Evolutionary conservation across 2,329 filamentous ascomycete genomes (phyloP).

Genomic region (Fusarium armeniacum): DNA sequence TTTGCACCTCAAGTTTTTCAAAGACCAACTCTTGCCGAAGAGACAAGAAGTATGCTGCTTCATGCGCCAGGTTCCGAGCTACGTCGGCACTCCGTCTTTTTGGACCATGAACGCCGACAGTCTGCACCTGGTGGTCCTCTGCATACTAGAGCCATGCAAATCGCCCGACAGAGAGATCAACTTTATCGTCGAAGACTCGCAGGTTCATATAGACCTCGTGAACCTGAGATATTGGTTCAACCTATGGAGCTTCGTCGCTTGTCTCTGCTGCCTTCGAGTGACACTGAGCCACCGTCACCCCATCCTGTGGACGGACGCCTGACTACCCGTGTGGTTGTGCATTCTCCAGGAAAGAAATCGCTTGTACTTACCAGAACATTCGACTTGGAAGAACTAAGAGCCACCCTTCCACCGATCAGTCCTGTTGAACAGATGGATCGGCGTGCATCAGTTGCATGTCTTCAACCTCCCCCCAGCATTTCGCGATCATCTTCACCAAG

Average conservation of each 20-base stretch:
- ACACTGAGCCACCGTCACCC: conserved; percentile 30
- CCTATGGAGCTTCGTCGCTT: conserved; percentile 47
- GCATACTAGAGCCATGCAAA: conserved; percentile 42
- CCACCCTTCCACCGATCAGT: conserved; percentile 59
- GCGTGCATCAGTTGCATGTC: conserved; percentile 35
- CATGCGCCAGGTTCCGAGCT: conserved; percentile 16
- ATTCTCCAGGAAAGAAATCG: conserved; percentile 57
- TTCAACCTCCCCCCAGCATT: conserved; percentile 16
- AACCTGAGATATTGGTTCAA: conserved; percentile 48
- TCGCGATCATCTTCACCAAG: conserved; percentile 28
- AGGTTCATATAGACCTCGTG: conserved; percentile 30
- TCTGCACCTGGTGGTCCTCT: conserved; percentile 38
- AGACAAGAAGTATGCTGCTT: conserved; percentile 40
- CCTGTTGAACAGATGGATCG: conserved; percentile 30
- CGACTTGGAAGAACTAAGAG: conserved; percentile 62
- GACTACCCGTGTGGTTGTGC: conserved; percentile 50
- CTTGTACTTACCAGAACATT: conserved; percentile 66
- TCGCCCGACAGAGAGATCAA: conserved; percentile 45
- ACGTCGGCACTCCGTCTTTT: neutral
- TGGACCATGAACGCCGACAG: conserved; percentile 35
- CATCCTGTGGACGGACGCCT: conserved; percentile 39
- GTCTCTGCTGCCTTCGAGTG: conserved; percentile 27
- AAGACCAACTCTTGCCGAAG: conserved; percentile 39
- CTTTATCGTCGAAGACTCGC: conserved; percentile 42
- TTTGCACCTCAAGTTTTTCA: conserved; percentile 19